phyloP scores from a whole-genome alignment of 345 rosid genomes.

The Ceriops decandra region DNA sequence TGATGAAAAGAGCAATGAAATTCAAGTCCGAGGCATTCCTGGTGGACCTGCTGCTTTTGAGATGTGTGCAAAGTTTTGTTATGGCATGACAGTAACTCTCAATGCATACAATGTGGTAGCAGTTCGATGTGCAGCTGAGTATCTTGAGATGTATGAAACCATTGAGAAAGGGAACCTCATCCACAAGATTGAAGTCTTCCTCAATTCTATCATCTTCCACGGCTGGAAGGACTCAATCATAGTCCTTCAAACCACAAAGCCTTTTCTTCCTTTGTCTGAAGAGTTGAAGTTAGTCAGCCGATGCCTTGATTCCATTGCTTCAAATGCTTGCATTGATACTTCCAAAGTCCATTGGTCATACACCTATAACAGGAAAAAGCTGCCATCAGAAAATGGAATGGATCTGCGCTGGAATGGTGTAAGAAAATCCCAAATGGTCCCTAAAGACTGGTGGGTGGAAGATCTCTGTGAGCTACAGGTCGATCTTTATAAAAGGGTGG shows the following conservation, averaged over 20 bases:
- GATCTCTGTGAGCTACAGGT: slow-evolving; percentile 50
- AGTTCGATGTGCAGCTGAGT: slow-evolving; percentile 75
- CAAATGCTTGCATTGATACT: slow-evolving; percentile 41
- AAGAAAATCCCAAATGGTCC: slow-evolving; percentile 33
- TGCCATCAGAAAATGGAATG: slow-evolving; percentile 32
- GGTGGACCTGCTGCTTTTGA: slow-evolving; percentile 90
- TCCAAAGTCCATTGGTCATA: slow-evolving; percentile 49
- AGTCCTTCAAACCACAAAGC: slow-evolving; percentile 40
- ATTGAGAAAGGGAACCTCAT: slow-evolving; percentile 49
- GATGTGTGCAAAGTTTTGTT: slow-evolving; percentile 84
- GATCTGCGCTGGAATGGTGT: slow-evolving; percentile 27
- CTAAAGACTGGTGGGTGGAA: slow-evolving; percentile 58
- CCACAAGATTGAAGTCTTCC: slow-evolving; percentile 53
- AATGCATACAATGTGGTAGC: slow-evolving; percentile 82
- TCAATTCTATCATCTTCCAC: slow-evolving; percentile 42
- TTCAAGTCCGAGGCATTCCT: slow-evolving; percentile 58
- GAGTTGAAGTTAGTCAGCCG: slow-evolving; percentile 29
- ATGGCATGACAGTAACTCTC: slow-evolving; percentile 85
- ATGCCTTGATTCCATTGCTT: slow-evolving; percentile 42
- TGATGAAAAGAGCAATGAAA: slow-evolving; percentile 53
- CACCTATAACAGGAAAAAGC: slow-evolving; percentile 43
- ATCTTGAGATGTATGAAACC: slow-evolving; percentile 50
- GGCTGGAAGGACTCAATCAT: slow-evolving; percentile 55
- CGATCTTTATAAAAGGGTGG: slow-evolving; percentile 39
- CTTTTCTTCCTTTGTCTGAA: slow-evolving; percentile 32